phyloP scores from a whole-genome alignment of 2,329 filamentous ascomycete species.

The Trichoderma sp. region DNA sequence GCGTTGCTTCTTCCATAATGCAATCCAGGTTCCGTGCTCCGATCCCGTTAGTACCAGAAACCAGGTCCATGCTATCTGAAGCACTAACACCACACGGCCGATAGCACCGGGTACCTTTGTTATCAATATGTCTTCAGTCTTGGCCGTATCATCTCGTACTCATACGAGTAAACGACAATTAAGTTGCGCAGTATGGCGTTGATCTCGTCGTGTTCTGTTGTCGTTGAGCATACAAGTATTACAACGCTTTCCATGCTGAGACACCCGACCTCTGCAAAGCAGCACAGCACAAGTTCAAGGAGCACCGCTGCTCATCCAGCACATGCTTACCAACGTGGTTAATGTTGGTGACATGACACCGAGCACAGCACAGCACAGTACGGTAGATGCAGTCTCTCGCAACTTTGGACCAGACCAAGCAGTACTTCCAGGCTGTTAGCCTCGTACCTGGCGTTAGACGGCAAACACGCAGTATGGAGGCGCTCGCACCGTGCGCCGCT shows the following conservation, averaged over 20 bases:
- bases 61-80: background rate
- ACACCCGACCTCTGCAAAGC: background rate
- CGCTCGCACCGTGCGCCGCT: constrained; percentile 15
- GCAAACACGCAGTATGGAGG: background rate
- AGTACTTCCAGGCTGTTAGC: background rate
- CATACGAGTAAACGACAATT: background rate
- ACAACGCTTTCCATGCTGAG: background rate
- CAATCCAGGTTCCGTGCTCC: background rate
- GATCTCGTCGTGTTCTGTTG: background rate
- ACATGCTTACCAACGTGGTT: background rate
- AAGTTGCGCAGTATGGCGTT: background rate
- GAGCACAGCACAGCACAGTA: background rate
- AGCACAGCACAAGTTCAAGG: background rate
- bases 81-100: background rate
- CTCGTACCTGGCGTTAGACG: constrained; percentile 4
- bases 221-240: background rate
- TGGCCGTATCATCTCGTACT: background rate
- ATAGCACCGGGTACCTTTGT: background rate
- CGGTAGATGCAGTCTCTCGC: background rate
- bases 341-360: background rate
- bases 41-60: background rate
- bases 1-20: background rate
- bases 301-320: background rate
- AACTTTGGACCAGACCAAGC: background rate
- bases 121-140: background rate